These are phyloP conservation scores for Hyaloperonospora arabidopsidis DNA, from an alignment of 352 stramenopile genomes.

Conservation along the genomic window DNA sequence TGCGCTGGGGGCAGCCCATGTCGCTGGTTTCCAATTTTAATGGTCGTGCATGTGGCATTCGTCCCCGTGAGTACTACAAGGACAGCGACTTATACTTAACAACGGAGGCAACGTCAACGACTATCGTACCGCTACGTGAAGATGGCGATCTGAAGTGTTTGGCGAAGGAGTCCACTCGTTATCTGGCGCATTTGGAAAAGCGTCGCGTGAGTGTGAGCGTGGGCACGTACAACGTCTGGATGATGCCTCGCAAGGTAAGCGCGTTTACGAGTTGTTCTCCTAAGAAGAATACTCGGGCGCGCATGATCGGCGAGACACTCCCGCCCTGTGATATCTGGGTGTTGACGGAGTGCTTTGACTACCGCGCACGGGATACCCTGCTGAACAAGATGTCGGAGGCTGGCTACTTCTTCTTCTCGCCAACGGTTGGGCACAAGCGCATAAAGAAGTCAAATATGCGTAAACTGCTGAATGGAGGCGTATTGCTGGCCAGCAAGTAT, in stretches of 20 bases:
- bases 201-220: constrained; percentile 48
- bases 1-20: constrained; percentile 64
- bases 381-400: constrained; percentile 51
- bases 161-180: constrained; percentile 63
- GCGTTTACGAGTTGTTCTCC: constrained; percentile 60
- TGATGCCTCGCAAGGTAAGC: constrained; percentile 73
- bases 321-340: constrained; percentile 65
- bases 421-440: constrained; percentile 62
- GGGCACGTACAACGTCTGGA: constrained; percentile 80
- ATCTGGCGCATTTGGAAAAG: constrained; percentile 49
- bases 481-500: constrained; percentile 63
- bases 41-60: constrained; percentile 45
- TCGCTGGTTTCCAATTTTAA: constrained; percentile 51
- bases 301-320: constrained; percentile 58
- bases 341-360: constrained; percentile 76
- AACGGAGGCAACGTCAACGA: constrained; percentile 44
- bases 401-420: constrained; percentile 69
- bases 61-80: constrained; percentile 69
- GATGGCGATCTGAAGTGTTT: constrained; percentile 56
- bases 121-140: constrained; percentile 62
- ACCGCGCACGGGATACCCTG: constrained; percentile 54
- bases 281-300: constrained; percentile 70
- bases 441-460: constrained; percentile 54
- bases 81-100: constrained; percentile 69
- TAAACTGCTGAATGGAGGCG: constrained; percentile 66